Evolutionary conservation across 2,329 filamentous ascomycete species (phyloP).

Genomic region (Calonectria multiphialidica): DNA sequence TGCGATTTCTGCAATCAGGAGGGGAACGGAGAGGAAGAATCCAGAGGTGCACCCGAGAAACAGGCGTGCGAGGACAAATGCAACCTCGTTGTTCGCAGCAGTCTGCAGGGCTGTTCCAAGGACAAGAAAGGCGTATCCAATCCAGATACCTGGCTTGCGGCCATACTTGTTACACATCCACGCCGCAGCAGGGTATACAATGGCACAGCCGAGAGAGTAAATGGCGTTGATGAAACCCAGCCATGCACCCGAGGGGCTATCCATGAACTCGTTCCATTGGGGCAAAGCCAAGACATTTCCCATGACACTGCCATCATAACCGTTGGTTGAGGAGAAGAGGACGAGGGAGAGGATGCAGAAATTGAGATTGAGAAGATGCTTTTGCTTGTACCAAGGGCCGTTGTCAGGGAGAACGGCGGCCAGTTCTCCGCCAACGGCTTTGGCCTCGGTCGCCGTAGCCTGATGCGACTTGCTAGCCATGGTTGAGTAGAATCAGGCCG

Average conservation of each 20-base stretch:
- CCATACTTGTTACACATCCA: constrained; percentile 31
- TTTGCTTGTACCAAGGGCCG: constrained; percentile 12
- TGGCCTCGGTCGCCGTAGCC: not conserved
- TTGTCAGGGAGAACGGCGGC: not conserved
- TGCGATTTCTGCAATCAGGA: constrained; percentile 48
- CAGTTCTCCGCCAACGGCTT: constrained; percentile 6
- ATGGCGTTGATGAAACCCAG: constrained; percentile 46
- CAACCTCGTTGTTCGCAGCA: constrained; percentile 19
- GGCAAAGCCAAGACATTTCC: constrained; percentile 51
- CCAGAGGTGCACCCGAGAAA: constrained; percentile 55
- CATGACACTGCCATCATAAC: constrained; percentile 51
- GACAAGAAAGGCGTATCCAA: not conserved
- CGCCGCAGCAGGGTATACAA: constrained; percentile 43
- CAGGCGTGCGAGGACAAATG: constrained; percentile 45
- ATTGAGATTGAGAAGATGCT: not conserved
- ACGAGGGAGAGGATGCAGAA: constrained; percentile 45
- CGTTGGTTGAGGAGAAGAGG: constrained; percentile 44
- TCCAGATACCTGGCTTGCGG: constrained; percentile 22
- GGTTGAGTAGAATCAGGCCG: not conserved
- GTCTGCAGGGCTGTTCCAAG: constrained; percentile 34
- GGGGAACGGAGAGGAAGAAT: constrained; percentile 41
- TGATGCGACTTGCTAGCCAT: constrained; percentile 6
- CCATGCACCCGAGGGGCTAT: constrained; percentile 40
- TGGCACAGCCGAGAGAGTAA: constrained; percentile 49
- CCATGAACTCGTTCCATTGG: constrained; percentile 52